Evolutionary conservation across 2,329 filamentous ascomycete species (phyloP).

Genomic region (Periconia macrospinosa): DNA sequence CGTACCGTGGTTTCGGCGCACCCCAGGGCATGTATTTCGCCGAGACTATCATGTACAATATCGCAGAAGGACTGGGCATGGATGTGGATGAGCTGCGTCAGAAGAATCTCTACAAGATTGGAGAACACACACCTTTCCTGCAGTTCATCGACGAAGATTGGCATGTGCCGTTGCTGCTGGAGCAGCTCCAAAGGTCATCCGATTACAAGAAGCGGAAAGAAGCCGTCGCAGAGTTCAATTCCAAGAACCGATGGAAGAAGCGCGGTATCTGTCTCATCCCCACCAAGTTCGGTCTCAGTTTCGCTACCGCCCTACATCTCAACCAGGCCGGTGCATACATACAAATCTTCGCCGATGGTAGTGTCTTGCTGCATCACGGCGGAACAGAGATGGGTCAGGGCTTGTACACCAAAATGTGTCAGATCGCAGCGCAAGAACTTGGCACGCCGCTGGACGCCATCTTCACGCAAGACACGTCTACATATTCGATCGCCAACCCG

Average conservation of each 20-base stretch:
- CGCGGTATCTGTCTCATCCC: slow-evolving; percentile 82
- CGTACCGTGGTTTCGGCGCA: slow-evolving; percentile 92
- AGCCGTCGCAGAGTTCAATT: slow-evolving; percentile 77
- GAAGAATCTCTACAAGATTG: slow-evolving; percentile 80
- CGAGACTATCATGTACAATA: slow-evolving; percentile 84
- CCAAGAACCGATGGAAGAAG: slow-evolving; percentile 86
- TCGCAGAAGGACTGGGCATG: slow-evolving; percentile 84
- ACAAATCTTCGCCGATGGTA: slow-evolving; percentile 94
- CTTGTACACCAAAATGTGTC: slow-evolving; percentile 92
- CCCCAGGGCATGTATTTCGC: slow-evolving; percentile 94
- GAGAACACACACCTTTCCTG: slow-evolving; percentile 85
- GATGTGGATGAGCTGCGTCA: slow-evolving; percentile 76
- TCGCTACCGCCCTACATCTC: slow-evolving; percentile 82
- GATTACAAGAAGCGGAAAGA: slow-evolving; percentile 70
- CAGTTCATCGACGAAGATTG: slow-evolving; percentile 79
- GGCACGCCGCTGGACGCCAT: slow-evolving; percentile 79
- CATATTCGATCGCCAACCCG: slow-evolving; percentile 86
- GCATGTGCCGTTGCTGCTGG: slow-evolving; percentile 90
- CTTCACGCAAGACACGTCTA: slow-evolving; percentile 84
- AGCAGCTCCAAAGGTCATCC: slow-evolving; percentile 76
- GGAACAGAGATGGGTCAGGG: slow-evolving; percentile 98
- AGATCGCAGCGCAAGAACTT: slow-evolving; percentile 89
- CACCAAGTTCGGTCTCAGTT: slow-evolving; percentile 96
- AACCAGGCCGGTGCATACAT: slow-evolving; percentile 93
- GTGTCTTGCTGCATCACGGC: slow-evolving; percentile 86